Evolutionary conservation across 257 asterid genomes (phyloP).

Genomic region (Solanum medicagineum): DNA sequence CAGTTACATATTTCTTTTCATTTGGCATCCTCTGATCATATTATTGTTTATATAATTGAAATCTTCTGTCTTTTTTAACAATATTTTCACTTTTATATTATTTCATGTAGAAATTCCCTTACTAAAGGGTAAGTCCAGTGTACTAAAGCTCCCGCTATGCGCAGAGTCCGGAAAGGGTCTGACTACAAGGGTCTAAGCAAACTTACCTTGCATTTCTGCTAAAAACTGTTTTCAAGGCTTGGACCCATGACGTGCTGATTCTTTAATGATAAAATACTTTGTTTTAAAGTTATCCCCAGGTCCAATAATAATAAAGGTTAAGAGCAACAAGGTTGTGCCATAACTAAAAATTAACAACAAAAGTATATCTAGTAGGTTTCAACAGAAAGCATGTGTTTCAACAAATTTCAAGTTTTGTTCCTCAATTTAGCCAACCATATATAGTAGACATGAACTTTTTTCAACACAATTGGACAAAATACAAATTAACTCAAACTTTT

Average conservation of each 20-base stretch:
- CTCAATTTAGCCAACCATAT: not conserved
- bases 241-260: too few relatives aligned
- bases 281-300: too few relatives aligned
- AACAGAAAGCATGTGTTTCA: slow-evolving; percentile 70
- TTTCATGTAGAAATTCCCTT: not conserved
- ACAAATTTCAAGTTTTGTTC: slow-evolving; percentile 30
- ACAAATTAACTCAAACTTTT: not conserved
- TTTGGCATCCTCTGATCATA: not conserved
- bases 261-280: not conserved
- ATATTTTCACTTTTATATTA: not conserved
- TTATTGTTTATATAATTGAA: not conserved
- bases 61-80: not conserved
- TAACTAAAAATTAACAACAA: slow-evolving; percentile 27
- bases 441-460: not conserved
- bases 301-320: not conserved
- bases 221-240: too few relatives aligned
- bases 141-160: too few relatives aligned
- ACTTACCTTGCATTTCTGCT: too few relatives aligned
- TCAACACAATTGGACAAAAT: not conserved
- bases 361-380: slow-evolving; percentile 4
- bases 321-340: slow-evolving; percentile 38
- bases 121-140: too few relatives aligned
- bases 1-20: not conserved
- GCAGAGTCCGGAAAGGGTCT: too few relatives aligned
- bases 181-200: too few relatives aligned